Evolutionary conservation across 1,284 basidiomycete genomes (phyloP), one percentile per base, ranked within the genome.

Genomic region (Trametes hirsuta): DNA sequence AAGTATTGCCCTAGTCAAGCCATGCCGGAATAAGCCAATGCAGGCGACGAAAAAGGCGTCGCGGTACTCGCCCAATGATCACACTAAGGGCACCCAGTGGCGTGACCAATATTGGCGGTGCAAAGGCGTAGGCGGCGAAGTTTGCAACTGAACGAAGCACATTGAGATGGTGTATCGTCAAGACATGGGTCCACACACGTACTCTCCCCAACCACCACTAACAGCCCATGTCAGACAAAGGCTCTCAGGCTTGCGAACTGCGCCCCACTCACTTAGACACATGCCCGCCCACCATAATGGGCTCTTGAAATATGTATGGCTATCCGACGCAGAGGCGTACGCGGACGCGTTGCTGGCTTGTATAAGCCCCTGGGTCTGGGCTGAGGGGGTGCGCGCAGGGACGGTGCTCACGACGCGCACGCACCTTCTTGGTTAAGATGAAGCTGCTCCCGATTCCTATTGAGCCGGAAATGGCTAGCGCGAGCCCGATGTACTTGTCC

Each of bases 271-370:
- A 97, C 95, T 84, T 15, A 93, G 96, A 37, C 87, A 81, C 83
- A 98, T 97, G 50, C 97, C 97, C 4, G 91, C 91, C 97, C 97
- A 99, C 97, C 97, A 99, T 69, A 97, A 91, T 36, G 95, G 93
- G 79, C 95, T 99, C 67, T 83, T 86, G 53, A 99, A 81, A 76
- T 99, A 99, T 21, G 91, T 76, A 66, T 90, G 80, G 72, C 91
- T 89, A 56, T 95, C 94, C 1, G 92, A 91, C 57, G 89, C 84
- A 50, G 81, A 77, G 22, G 77, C 78, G 66, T 86, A 87, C 51
- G 77, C 75, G 37, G 77, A 77, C 59, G 58, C 37, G 55, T 81
- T 77, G 9, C 85, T 85, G 53, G 93, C 90, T 70, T 94, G 91
- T 67, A 91, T 95, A 42, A 95, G 78, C 45, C 93, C 94, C 93